Percentiles rank a stretch among this genome's conserved stretches.
phyloP scores from a whole-genome alignment of 495 filamentous ascomycete genomes.

The Trichoderma virens region DNA sequence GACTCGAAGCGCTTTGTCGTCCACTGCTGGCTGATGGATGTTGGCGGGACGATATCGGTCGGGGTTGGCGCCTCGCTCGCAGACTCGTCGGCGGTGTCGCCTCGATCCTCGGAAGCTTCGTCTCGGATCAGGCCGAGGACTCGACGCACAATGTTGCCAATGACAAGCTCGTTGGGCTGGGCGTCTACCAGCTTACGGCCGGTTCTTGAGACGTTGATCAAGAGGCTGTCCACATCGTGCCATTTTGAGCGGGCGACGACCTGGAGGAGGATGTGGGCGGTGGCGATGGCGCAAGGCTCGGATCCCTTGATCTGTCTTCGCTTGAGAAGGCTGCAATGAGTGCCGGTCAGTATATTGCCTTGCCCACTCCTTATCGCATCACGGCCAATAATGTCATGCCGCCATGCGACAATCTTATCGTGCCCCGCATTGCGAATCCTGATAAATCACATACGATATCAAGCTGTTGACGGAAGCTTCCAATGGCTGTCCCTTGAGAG shows the following conservation, averaged over 20 bases:
- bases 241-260: conserved; percentile 70
- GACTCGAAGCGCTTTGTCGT: background rate
- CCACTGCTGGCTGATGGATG: conserved; percentile 6
- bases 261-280: conserved; percentile 73
- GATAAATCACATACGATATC: conserved; percentile 50
- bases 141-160: conserved; percentile 87
- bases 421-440: background rate
- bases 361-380: background rate
- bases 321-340: conserved; percentile 63
- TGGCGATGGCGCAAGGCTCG: conserved; percentile 82
- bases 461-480: conserved; percentile 76
- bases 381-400: conserved; percentile 4
- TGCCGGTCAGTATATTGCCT: background rate
- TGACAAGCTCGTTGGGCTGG: conserved; percentile 80
- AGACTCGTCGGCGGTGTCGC: conserved; percentile 48
- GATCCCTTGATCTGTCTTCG: conserved; percentile 81
- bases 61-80: conserved; percentile 23
- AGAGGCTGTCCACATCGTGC: conserved; percentile 64
- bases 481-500: conserved; percentile 59
- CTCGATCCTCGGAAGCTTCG: conserved; percentile 74
- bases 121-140: conserved; percentile 87
- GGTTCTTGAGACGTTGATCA: conserved; percentile 66
- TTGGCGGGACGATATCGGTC: background rate
- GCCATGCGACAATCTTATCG: conserved; percentile 1
- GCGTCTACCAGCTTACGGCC: conserved; percentile 69